Percentiles rank a stretch among this genome's conserved stretches.
Conservation (phyloP, 2,329 filamentous ascomycete genomes). For the Didymosphaeria variabile region DNA sequence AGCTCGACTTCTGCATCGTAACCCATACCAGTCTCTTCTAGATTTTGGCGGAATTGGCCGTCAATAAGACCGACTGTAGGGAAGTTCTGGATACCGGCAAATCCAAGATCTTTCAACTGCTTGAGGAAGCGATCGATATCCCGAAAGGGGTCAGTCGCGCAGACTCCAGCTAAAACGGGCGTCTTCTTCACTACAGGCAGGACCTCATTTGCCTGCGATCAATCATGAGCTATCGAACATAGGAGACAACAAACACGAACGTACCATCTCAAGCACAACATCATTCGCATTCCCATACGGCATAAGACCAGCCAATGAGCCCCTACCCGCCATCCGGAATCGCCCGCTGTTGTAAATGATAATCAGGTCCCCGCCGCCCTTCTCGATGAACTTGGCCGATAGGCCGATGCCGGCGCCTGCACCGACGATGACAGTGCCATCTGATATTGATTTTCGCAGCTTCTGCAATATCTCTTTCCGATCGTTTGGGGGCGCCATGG, state of each 20-base stretch:
- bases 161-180: constrained; percentile 75
- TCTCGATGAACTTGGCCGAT: constrained; percentile 75
- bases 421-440: constrained; percentile 70
- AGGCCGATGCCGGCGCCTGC: constrained; percentile 75
- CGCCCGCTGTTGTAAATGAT: constrained; percentile 77
- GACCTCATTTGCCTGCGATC: constrained; percentile 66
- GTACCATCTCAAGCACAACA: constrained; percentile 73
- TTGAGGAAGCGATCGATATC: constrained; percentile 67
- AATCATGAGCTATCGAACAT: neutral
- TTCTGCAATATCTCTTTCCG: constrained; percentile 63
- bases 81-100: constrained; percentile 77
- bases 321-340: constrained; percentile 76
- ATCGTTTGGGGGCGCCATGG: constrained; percentile 66
- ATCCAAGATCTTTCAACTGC: constrained; percentile 69
- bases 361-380: constrained; percentile 73
- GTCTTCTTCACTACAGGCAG: constrained; percentile 70
- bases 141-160: constrained; percentile 74
- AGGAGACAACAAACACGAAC: neutral
- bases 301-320: constrained; percentile 74
- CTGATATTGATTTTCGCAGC: constrained; percentile 63
- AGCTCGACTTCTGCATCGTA: constrained; percentile 73
- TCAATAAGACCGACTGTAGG: constrained; percentile 77
- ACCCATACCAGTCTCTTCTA: constrained; percentile 78
- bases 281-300: constrained; percentile 76
- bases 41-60: constrained; percentile 70